phyloP scores from a whole-genome alignment of 164 flowering plant genomes.

The Annona squamosa region DNA sequence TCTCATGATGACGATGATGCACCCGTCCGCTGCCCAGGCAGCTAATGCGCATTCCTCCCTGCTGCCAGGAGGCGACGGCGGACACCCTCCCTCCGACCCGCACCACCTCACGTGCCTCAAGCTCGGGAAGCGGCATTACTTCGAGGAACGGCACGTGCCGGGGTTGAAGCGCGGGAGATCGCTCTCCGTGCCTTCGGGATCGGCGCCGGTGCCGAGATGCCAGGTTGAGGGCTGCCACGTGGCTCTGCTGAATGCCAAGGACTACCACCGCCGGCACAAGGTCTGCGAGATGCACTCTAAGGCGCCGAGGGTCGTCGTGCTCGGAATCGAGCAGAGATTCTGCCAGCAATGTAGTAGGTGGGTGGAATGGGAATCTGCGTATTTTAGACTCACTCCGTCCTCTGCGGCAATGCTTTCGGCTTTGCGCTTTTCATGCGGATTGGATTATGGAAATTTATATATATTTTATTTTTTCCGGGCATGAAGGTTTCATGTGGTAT shows the following conservation, averaged over 20 bases:
- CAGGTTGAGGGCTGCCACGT: slow-evolving; percentile 71
- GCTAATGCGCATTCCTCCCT: slow-evolving; percentile 6
- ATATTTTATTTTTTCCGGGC: neutral
- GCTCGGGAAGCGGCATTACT: slow-evolving; percentile 61
- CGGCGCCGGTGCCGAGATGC: slow-evolving; percentile 39
- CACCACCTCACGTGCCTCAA: slow-evolving; percentile 57
- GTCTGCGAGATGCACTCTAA: slow-evolving; percentile 78
- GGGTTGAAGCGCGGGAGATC: slow-evolving; percentile 34
- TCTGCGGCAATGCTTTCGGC: neutral
- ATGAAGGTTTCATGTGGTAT: slow-evolving; percentile 61
- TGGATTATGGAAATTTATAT: neutral
- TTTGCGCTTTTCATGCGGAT: neutral
- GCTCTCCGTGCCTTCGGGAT: slow-evolving; percentile 11
- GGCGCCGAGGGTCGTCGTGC: slow-evolving; percentile 54
- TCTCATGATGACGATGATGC: neutral
- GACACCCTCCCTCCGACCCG: slow-evolving; percentile 32
- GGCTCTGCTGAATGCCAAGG: slow-evolving; percentile 45
- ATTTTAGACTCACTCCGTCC: neutral
- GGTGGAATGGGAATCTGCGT: neutral
- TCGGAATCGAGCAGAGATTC: slow-evolving; percentile 58
- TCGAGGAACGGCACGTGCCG: slow-evolving; percentile 28
- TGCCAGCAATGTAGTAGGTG: slow-evolving; percentile 88
- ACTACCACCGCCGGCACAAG: slow-evolving; percentile 69
- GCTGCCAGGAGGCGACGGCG: slow-evolving; percentile 10
- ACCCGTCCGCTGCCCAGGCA: neutral